Base-by-base conservation (phyloP, 2,329 filamentous ascomycete species). In the Metarhizium sp. region DNA sequence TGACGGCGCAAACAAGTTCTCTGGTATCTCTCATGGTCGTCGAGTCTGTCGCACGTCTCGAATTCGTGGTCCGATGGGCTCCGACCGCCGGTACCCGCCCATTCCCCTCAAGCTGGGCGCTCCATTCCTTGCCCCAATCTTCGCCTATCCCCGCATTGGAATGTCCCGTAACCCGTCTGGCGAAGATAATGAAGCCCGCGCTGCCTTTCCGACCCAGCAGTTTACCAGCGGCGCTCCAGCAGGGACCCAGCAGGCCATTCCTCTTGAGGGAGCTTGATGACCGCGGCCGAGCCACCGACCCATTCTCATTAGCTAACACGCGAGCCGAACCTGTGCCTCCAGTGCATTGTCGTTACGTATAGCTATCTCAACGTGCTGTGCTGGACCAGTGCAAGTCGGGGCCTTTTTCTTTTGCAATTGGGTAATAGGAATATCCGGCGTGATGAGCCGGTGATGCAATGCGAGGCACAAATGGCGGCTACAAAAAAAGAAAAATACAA, bases 41-140 rank as follows among this genome's bases (percentile, higher is more conserved):
- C 25, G 4, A 25, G 25, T 25, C 25, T 25, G 25, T 25, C 25
- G 25, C 25, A 7, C 30, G 55, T 16, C 16, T 14, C 18, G 43
- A 18, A 8, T 18, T 7, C 13, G n/a, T 53, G 34, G 30, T 50
- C 60, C 60, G 51, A 59, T 61, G 53, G 45, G 52, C 61, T 61
- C 60, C 61, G 60, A 60, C 59, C 59, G 61, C 55, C 59, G 57
- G 54, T 62, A 60, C 55, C 59, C 60, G 60, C 55, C 50, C 42
- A 20, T 7, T 25, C 25, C 25, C 25, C 25, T 25, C 25, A 25
- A 25, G 25, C 25, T 25, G 25, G 25, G 4, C 25, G 25, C 7
- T 10, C n/a, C 42, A 14, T 42, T 13, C 42, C 42, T 49, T 25
- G 49, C 53, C 30, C 58, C 45, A 20, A 51, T 38, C 53, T 59